A percentile compares a stretch with the other conserved stretches of the same genome.
Conservation (phyloP, 257 asterid species). For the Rhazya stricta region DNA sequence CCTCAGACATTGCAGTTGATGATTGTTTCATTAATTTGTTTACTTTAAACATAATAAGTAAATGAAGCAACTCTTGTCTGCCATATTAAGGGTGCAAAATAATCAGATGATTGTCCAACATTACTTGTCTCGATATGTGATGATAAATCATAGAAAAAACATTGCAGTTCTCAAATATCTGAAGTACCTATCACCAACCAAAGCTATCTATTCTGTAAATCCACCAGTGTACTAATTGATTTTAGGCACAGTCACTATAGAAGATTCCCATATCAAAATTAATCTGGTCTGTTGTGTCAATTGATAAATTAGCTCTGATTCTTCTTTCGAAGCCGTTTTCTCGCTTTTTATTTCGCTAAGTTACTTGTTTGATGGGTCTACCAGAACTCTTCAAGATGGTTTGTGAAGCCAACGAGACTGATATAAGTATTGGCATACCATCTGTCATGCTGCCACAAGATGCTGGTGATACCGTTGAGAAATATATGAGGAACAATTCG, state of each 20-base stretch:
- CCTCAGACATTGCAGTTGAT: background rate
- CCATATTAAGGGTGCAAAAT: background rate
- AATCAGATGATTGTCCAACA: no score
- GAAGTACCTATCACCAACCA: background rate
- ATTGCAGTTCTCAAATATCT: background rate
- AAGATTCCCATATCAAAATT: background rate
- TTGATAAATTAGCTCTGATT: background rate
- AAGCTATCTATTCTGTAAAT: background rate
- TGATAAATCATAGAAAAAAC: background rate
- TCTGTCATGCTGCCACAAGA: slow-evolving; percentile 92
- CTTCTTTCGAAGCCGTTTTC: background rate
- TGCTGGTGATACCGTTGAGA: slow-evolving; percentile 71
- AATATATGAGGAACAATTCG: slow-evolving; percentile 43
- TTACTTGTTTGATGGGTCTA: slow-evolving; percentile 10
- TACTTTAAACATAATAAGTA: background rate
- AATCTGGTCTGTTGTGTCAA: background rate
- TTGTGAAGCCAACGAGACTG: slow-evolving; percentile 72
- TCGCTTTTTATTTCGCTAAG: background rate
- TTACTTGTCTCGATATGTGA: background rate
- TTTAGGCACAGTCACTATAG: background rate
- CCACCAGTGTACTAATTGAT: background rate
- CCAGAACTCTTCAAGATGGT: slow-evolving; percentile 99
- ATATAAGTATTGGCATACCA: slow-evolving; percentile 61
- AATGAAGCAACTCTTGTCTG: background rate
- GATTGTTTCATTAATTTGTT: background rate